Percentiles rank a stretch among this genome's conserved stretches.
Evolutionary conservation across 2,329 filamentous ascomycete genomes (phyloP).

Genomic region (Colletotrichum somersetense): DNA sequence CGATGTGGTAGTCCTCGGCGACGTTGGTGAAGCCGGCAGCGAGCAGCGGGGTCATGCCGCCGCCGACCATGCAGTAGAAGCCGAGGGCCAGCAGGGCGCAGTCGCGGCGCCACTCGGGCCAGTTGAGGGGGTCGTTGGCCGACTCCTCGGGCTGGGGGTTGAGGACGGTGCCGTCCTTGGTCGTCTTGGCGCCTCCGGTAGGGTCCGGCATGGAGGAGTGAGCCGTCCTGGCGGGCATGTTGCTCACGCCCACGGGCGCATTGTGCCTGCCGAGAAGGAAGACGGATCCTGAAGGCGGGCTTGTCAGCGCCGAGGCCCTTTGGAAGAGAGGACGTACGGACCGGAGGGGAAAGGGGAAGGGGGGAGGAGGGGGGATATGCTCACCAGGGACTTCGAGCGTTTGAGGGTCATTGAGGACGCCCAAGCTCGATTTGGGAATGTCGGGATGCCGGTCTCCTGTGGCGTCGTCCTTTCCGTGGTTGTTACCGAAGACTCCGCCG

Average conservation of each 20-base stretch:
- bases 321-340: background rate
- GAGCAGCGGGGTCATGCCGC: conserved; percentile 90
- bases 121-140: conserved; percentile 91
- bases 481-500: conserved; percentile 39
- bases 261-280: conserved; percentile 66
- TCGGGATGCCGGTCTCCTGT: conserved; percentile 21
- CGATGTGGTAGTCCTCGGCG: conserved; percentile 72
- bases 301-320: background rate
- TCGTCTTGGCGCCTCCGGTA: conserved; percentile 70
- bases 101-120: conserved; percentile 86
- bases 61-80: conserved; percentile 93
- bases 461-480: conserved; percentile 8
- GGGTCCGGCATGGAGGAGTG: conserved; percentile 62
- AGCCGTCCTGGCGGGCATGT: conserved; percentile 68
- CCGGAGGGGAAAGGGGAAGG: background rate
- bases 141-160: conserved; percentile 94
- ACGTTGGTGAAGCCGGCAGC: conserved; percentile 92
- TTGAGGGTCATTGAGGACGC: conserved; percentile 83
- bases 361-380: conserved; percentile 43
- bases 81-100: conserved; percentile 84
- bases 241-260: conserved; percentile 70
- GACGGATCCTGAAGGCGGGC: conserved; percentile 63
- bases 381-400: conserved; percentile 91
- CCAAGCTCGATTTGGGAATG: conserved; percentile 71
- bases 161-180: conserved; percentile 86